Percentiles rank a stretch among this genome's conserved stretches.
Conservation (phyloP, 257 asterid genomes). For the Nicotiana attenuata region DNA sequence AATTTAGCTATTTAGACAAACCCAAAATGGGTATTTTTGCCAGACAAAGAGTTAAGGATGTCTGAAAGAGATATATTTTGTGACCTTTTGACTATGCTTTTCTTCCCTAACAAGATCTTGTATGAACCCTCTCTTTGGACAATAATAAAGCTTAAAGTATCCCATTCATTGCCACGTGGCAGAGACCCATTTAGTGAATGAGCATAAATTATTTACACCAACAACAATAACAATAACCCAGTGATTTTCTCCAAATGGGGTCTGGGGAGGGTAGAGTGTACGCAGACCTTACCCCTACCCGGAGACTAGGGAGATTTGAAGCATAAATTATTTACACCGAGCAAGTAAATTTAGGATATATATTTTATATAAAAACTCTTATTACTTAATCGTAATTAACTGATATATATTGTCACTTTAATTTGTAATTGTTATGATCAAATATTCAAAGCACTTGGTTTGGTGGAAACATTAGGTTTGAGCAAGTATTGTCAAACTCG, state of each 20-base stretch:
- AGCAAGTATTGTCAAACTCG: too few relatives aligned
- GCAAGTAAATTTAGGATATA: too few relatives aligned
- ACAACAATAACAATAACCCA: too few relatives aligned
- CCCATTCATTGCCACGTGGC: not conserved
- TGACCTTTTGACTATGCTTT: constrained; percentile 13
- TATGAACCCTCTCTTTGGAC: not conserved
- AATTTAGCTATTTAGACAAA: not conserved
- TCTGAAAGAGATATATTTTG: constrained; percentile 7
- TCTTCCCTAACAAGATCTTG: constrained; percentile 8
- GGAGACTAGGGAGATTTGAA: too few relatives aligned
- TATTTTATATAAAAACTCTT: too few relatives aligned
- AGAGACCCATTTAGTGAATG: not conserved
- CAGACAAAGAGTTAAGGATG: constrained; percentile 2
- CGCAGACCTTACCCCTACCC: too few relatives aligned
- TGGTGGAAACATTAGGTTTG: too few relatives aligned
- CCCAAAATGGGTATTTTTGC: not conserved
- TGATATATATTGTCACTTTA: not conserved
- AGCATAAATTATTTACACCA: too few relatives aligned
- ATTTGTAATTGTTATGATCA: not conserved
- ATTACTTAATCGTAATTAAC: not conserved
- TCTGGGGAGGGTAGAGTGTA: too few relatives aligned
- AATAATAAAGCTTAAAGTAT: constrained; percentile 4
- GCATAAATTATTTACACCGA: too few relatives aligned
- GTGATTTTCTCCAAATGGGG: too few relatives aligned
- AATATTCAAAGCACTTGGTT: too few relatives aligned